Evolutionary conservation across 108 stramenopile genomes (phyloP), one percentile per base, ranked within the genome.

Genomic region (Aurantiochytrium sp.): DNA sequence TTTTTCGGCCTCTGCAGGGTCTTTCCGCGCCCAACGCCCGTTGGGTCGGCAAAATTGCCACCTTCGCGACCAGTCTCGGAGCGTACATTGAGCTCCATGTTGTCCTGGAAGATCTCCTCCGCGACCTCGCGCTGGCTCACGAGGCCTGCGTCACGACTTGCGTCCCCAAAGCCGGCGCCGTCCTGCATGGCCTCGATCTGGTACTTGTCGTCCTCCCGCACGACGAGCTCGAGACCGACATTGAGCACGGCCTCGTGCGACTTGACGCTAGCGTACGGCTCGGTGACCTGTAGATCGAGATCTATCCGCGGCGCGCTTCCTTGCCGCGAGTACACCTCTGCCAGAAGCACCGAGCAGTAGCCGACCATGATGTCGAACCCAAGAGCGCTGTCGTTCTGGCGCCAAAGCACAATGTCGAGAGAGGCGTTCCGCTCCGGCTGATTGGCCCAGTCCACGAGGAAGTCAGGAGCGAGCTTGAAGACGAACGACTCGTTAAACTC

Each of bases 391-490:
- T 81, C 73, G 21, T 12, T 6, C n/a, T 81, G 42, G 10, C 45
- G 39, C 73, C 73, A 81, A 42, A 81, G 73, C 24, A 81, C 73
- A 81, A 81, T 81, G 8, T 81, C 73, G 1, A 81, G 45, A 6
- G 21, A 27, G 21, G 73, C 39, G 24, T 81, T 81, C 45, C 73
- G 10, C 42, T 48, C 42, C 30, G 73, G 73, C 39, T 48, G 42
- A 30, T 24, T 48, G 6, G 15, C 39, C 73, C 73, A 81, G 45
- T 81, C 73, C 42, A 81, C 45, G 6, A 81, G 24, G 2, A 48
- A 24, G 6, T 81, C 73, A 8, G 42, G 73, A 17, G 73, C 39
- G 17, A 81, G 73, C 73, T 48, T 48, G 30, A 81, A 81, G 2
- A 48, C 36, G 32, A 81, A 81, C 1, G 42, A 27, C 30, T 81